Evolutionary conservation across 2,329 filamentous ascomycete genomes (phyloP), one percentile per base, ranked within the genome.

Genomic region (Thielaviopsis euricoi): DNA sequence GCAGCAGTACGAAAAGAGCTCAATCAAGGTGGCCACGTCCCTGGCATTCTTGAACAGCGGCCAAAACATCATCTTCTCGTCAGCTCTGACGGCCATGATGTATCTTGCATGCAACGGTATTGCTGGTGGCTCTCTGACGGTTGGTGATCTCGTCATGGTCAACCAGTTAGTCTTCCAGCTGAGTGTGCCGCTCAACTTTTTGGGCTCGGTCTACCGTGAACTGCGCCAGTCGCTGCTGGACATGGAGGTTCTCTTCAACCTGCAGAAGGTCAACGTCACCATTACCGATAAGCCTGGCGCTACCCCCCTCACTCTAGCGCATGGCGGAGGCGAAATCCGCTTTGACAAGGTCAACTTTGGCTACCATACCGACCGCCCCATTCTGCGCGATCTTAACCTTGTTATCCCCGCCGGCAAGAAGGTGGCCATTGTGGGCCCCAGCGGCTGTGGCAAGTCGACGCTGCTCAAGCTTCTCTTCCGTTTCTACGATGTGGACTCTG

Each of bases 141-240:
- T 98, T 15, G 93, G 93, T 60, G 94, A 98, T 68, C 77, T 98
- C 33, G 93, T 98, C 67, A 94, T 98, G 88, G 89, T 98, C 64
- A 98, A 98, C 70, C 93, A 97, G 74, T 83, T 98, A 19, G 90
- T 98, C 60, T 98, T 98, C 72, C 93, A 98, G 71, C 83, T 98
- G 6, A 96, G 89, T 0, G 89, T 98, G 3, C 93, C 93, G 0
- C 79, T 98, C 61, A 98, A 98, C 75, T 98, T 98, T 71, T 76
- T 98, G 3, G 93, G 93, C n/a, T 95, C 89, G 15, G 91, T 98
- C 13, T 98, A 98, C 69, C 86, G 93, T 64, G 93, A 98, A 72
- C 78, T 98, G 57, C 81, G 93, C 58, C 93, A 98, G 72, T 95
- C 89, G 22, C 76, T 98, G 51, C 76, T 98, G 37, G 94, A 98